Evolutionary conservation across 1,139 yeast species (phyloP), one percentile per base, ranked within the genome.

Genomic region (Zygoascus sp.): DNA sequence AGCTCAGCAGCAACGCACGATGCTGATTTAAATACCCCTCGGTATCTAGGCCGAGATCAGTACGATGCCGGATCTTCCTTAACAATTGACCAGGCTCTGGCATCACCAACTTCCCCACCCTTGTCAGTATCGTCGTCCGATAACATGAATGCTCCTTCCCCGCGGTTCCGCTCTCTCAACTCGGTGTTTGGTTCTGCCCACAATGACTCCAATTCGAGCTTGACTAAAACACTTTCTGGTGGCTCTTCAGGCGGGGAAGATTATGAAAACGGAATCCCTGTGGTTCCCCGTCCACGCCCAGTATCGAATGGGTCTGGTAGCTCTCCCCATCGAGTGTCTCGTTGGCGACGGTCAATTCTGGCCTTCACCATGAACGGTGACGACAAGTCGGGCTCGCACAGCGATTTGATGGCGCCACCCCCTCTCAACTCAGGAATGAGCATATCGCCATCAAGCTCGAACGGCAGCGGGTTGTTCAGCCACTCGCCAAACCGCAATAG

Each of bases 311-410:
- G 39, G 39, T 34, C 23, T 8, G 36, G 22, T 11, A 39, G 45
- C 41, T 50, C 53, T 7, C 53, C 55, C 10, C 38, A 42, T 13
- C 41, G 51, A 32, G 55, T 54, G 17, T 58, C 64, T 16, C 56
- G 54, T 35, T 62, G 65, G 65, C 55, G 65, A 32, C 52, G 63
- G 32, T 59, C 63, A 9, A 50, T 62, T 10, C 49, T 61, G 58
- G 50, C 55, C 17, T 55, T 62, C 46, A 54, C 47, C 32, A 35
- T 40, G 27, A 34, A 35, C 21, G 42, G 40, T 37, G 45, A 42
- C 15, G 45, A 36, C 5, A 27, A 13, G 13, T 16, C 21, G 5
- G 16, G 22, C 8, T n/a, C 15, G 2, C n/a, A n/a, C 5, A 13
- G 17, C 13, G 42, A 40, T 28, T 36, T 27, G 4, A 27, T 40